Base-by-base conservation (phyloP, 306 rosid species). In the Styphnolobium japonicum region DNA sequence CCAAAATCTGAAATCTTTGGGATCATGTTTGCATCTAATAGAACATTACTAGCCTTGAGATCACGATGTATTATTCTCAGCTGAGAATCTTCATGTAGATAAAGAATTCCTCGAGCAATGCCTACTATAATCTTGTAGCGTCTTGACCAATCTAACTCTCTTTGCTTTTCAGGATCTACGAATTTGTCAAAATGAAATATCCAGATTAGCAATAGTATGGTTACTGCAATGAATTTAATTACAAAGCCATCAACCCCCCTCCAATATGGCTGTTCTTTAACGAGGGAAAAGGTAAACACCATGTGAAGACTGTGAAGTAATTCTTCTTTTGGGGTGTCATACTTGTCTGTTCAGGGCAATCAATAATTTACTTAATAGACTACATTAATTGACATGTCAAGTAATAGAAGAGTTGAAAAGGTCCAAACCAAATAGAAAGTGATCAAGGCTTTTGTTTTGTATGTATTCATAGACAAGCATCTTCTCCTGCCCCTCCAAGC, bases 1-100 rank as follows among this genome's bases (percentile, higher is more conserved):
- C 96, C 96, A 84, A 93, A 93, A 74, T 93, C 96, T 18, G 92
- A 86, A 29, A 91, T 93, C 56, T 91, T 93, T 2, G 96, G 73
- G 0, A 85, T 82, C 92, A 93, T 80, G 1, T 85, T 56, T 10
- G 19, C 68, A 49, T 89, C 96, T 72, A 90, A 46, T 6, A 92
- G 48, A 61, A 92, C 56, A 60, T 90, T 92, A 34, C 96, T 89
- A 14, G 87, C 87, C 80, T 92, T 92, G 14, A 92, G 79, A 81
- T 93, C 96, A 19, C 91, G 88, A 1, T 93, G 92, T 4, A 93
- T 77, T 22, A 90, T 90, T 82, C 79, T 85, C 48, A 90, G 81
- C 0, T 72, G 86, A 16, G 94, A 93, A 65, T 90, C 92, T 66
- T 90, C 89, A 4, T 93, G 97, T 1, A 93, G 81, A 67, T 89